Evolutionary conservation across 768 basidiomycete species (phyloP), one percentile per base, ranked within the genome.

Genomic region (Mycena vulgaris): DNA sequence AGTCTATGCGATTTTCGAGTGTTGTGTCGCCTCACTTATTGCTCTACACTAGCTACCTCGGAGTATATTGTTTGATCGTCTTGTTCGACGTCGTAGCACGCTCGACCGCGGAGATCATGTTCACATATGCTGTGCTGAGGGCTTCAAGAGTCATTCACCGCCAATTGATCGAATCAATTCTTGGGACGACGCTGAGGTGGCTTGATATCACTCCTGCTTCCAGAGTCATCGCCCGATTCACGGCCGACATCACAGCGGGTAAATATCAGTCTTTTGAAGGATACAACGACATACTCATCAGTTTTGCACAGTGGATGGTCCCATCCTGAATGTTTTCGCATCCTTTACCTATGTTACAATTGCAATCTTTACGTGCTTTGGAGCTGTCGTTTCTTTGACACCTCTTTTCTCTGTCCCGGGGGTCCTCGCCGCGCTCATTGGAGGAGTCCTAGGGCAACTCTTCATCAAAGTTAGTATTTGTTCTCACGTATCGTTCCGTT

Each of bases 141-240:
- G 72, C 72, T 6, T 73, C 72, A 1, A 11, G 68, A 9, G 25
- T 14, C 0, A 73, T 73, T 13, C 72, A 73, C 56, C 57, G 31
- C 2, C 33, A 47, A n/a, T 61, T 59, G 16, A 64, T 60, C n/a
- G 63, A 59, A 57, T 69, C 49, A n/a, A 69, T 88, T 0, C 75
- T 88, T 8, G 82, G 85, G 0, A 84, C 87, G 3, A 87, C 88
- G 4, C 70, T 88, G 19, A 76, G 85, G 78, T 85, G 61, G 62
- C 73, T 78, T 11, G 67, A 69, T 49, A 63, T 65, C 17, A 76
- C 75, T 1, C 70, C 75, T 2, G 59, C 70, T 0, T 77, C 76
- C 13, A 56, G 88, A 8, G 83, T 89, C 61, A 83, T 87, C 27
- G 79, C 86, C 17, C 81, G 87, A 33, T 85, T 85, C 69, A 88